Evolutionary conservation across 2,329 filamentous ascomycete genomes (phyloP).

Genomic region (Colletotrichum camelliae): DNA sequence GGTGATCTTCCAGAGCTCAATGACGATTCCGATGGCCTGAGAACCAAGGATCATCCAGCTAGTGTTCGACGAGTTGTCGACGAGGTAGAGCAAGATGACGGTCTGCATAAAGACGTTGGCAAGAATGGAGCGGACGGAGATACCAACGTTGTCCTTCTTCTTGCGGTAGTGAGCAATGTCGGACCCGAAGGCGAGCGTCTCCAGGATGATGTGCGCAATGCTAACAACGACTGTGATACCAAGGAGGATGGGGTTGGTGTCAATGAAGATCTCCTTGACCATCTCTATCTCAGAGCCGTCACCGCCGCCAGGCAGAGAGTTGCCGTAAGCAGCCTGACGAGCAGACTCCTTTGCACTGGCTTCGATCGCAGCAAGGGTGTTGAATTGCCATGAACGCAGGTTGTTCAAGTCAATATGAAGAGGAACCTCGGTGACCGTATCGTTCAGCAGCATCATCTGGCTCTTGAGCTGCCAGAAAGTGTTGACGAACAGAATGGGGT

Average conservation of each 20-base stretch:
- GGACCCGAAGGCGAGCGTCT: slow-evolving; percentile 95
- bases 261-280: slow-evolving; percentile 93
- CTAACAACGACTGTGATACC: slow-evolving; percentile 84
- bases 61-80: slow-evolving; percentile 97
- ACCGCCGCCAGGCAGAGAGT: slow-evolving; percentile 74
- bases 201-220: slow-evolving; percentile 91
- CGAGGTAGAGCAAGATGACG: slow-evolving; percentile 93
- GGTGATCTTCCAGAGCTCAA: slow-evolving; percentile 90
- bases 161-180: slow-evolving; percentile 98
- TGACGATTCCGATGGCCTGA: slow-evolving; percentile 80
- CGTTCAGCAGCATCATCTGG: slow-evolving; percentile 92
- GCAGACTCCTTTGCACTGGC: slow-evolving; percentile 85
- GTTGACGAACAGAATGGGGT: slow-evolving; percentile 88
- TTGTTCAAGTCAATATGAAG: slow-evolving; percentile 86
- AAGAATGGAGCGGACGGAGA: slow-evolving; percentile 93
- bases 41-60: slow-evolving; percentile 98
- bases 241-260: slow-evolving; percentile 92
- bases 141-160: slow-evolving; percentile 99
- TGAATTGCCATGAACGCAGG: slow-evolving; percentile 88
- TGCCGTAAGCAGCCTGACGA: slow-evolving; percentile 77
- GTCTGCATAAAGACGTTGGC: slow-evolving; percentile 98
- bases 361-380: slow-evolving; percentile 82
- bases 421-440: slow-evolving; percentile 82
- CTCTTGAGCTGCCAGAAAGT: slow-evolving; percentile 95
- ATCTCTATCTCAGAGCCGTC: slow-evolving; percentile 96